Evolutionary conservation across 2,329 filamentous ascomycete species (phyloP).

Genomic region (Pezicula radicicola): DNA sequence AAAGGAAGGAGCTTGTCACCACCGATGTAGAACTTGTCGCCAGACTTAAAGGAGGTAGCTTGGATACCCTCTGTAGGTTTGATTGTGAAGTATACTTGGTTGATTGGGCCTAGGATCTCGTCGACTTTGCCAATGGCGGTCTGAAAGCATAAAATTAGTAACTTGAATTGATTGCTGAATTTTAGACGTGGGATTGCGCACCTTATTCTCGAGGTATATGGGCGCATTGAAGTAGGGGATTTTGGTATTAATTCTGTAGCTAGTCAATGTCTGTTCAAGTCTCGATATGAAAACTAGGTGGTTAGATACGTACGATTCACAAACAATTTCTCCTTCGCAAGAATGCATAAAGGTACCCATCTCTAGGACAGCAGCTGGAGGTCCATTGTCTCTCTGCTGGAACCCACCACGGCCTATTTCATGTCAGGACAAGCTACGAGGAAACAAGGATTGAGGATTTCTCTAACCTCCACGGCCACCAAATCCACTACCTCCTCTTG

Average conservation of each 20-base stretch:
- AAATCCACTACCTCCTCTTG: slow-evolving; percentile 41
- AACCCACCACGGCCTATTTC: slow-evolving; percentile 57
- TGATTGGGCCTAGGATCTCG: slow-evolving; percentile 95
- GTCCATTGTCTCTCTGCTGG: slow-evolving; percentile 57
- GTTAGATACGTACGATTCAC: slow-evolving; percentile 57
- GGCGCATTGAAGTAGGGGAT: slow-evolving; percentile 99
- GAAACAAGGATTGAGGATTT: background rate
- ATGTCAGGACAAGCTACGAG: slow-evolving; percentile 15
- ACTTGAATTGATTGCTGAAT: background rate
- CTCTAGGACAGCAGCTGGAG: slow-evolving; percentile 67
- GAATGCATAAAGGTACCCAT: slow-evolving; percentile 94
- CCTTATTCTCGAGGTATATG: slow-evolving; percentile 99
- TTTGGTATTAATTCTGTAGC: slow-evolving; percentile 70
- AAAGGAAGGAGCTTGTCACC: slow-evolving; percentile 91
- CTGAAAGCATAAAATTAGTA: slow-evolving; percentile 34
- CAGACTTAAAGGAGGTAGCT: slow-evolving; percentile 88
- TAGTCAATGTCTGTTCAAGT: too few relatives aligned
- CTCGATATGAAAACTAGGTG: too few relatives aligned
- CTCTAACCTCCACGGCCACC: slow-evolving; percentile 46
- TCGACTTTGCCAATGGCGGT: slow-evolving; percentile 94
- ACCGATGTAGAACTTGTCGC: slow-evolving; percentile 96
- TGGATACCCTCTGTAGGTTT: slow-evolving; percentile 97
- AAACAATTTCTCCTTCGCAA: slow-evolving; percentile 97
- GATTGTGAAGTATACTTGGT: slow-evolving; percentile 97
- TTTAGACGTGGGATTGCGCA: slow-evolving; percentile 30